These are phyloP conservation scores for Uronychia setigera DNA, from an alignment of 73 alveolate species.

Conservation along the genomic window DNA sequence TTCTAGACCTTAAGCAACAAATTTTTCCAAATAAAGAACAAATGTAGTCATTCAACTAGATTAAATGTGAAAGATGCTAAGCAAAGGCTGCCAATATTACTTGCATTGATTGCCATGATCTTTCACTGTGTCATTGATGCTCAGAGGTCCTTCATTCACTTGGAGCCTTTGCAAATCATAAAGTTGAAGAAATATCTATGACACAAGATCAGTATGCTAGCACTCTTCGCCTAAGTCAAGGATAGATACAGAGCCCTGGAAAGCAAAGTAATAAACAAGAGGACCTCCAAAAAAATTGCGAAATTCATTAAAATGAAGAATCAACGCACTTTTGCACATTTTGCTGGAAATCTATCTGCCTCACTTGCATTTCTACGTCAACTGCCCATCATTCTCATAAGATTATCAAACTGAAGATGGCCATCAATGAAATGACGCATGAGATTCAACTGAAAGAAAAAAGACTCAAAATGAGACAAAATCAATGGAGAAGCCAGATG, in stretches of 20 bases:
- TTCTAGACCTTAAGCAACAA: no score
- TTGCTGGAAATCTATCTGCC: not conserved
- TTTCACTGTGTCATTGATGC: not conserved
- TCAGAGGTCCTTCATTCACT: not conserved
- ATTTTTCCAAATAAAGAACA: no score
- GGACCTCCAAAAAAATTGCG: not conserved
- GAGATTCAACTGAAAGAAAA: not conserved
- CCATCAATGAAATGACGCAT: not conserved
- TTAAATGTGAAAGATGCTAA: not conserved
- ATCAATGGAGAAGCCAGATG: not conserved
- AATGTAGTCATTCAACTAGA: no score
- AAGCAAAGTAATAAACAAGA: not conserved
- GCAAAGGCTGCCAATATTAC: not conserved
- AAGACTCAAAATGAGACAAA: not conserved
- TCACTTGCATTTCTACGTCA: not conserved
- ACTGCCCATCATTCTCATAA: not conserved
- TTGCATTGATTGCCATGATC: not conserved
- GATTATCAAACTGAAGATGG: not conserved
- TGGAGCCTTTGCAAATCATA: not conserved
- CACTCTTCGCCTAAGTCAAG: not conserved
- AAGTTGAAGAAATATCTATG: not conserved
- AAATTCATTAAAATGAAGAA: not conserved
- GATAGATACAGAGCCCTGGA: not conserved
- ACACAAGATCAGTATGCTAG: not conserved
- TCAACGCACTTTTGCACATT: not conserved